Evolutionary conservation across 345 rosid genomes (phyloP), one percentile per base, ranked within the genome.

Genomic region (Moringa oleifera): DNA sequence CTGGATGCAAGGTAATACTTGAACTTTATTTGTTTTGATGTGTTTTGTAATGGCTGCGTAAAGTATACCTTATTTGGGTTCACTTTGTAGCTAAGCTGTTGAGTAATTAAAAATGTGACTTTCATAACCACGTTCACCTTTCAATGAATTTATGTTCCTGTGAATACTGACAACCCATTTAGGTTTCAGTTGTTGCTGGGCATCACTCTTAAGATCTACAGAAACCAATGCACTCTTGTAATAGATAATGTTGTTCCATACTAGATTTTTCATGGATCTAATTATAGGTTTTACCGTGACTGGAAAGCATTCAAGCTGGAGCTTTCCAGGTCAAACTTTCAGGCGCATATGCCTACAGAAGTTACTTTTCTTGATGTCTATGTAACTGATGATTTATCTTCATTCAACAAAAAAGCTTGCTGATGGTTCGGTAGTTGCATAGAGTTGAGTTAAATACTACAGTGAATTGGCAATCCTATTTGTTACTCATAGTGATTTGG

Each of bases 1-100:
- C 69, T 41, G 57, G 58, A 45, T 51, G 67, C 59, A 78, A 84
- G 89, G 93, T 87, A 70, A 67, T 17, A 52, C 53, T 23, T 21
- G 58, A 47, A 51, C 54, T 56, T 33, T 59, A 12, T 18, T 16
- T 11, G 6, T 1, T 41, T 4, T 1, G 12, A 41, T 41, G 1
- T 41, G 47, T 41, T 41, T 1, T 7, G 12, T 41, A 11, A 15
- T 1, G 47, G 47, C 47, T 41, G 9, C 47, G 6, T 41, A 7
- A 1, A 28, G 8, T 3, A 28, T 28, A 28, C 8, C 33, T 28
- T 15, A 41, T 7, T 4, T 41, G 12, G 13, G 6, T 7, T 11
- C 13, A 9, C 12, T 4, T 11, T 41, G 13, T 41, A 41, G 47
- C 17, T 41, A 1, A 4, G 6, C 12, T 1, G 1, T 41, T 41